Base-by-base conservation (phyloP, 148 eudicot genomes). In the Cornus florida region DNA sequence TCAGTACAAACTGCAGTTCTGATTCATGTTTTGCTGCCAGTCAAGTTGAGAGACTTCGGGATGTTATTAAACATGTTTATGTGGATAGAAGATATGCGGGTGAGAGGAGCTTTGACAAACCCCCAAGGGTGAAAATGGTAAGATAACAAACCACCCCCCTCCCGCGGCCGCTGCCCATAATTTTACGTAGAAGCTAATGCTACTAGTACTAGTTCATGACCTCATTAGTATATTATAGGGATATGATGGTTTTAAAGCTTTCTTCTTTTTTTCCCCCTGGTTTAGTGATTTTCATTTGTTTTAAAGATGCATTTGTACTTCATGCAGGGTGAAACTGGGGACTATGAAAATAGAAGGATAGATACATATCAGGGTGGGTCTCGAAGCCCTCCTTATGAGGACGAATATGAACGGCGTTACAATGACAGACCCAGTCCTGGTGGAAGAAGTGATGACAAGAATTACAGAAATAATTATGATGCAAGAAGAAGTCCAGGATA, bases 61-160 rank as follows among this genome's bases (percentile, higher is more conserved):
- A 86, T 77, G 94, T 97, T 81, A 92, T 97, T 75, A 94, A 89
- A 86, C 97, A 92, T 89, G 97, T 97, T 24, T 97, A 89, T 78
- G 99, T 92, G 82, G 99, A 97, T 79, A 92, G 91, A 82, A 90
- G 94, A 94, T 94, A 85, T 82, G 82, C 93, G 39, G 98, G 97
- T 78, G 99, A 94, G 83, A 91, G 86, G 85, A 87, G 90, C 86
- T 80, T 48, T 65, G 94, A 92, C 72, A 91, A 86, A 83, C 92
- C 99, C 82, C 87, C 88, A 59, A 90, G 86, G 81, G 89, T 71
- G 74, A 92, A 88, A 80, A 74, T 85, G 98, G 97, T 93, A 80
- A 75, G 84, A 66, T 20, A 6, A 22, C 46, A 28, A 4, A 1
- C 46, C 53, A 14, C 46, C 16, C 13, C 19, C 22, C 14, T 60